Base-by-base conservation (phyloP, 495 filamentous ascomycete genomes). In the Hypoxylon subgilvum region DNA sequence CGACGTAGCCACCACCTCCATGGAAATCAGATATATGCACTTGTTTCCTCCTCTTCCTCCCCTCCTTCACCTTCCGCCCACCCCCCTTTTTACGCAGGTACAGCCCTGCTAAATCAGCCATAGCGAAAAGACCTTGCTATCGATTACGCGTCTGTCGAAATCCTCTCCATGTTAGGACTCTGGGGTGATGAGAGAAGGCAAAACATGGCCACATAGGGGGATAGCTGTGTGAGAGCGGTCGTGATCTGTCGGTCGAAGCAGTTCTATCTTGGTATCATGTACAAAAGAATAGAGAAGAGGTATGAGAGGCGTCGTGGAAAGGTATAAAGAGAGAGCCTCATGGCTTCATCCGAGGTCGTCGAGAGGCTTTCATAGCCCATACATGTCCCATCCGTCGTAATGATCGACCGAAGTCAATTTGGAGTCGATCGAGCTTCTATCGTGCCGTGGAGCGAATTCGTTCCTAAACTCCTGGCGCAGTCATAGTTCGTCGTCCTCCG, bases 401-500 rank as follows among this genome's bases (percentile, higher is more conserved):
- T 71, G 59, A 50, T 75, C 72, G 28, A 34, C 64, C 19, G 45
- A 65, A 7, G 41, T 49, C 31, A 31, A 35, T 13, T 32, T 41
- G 22, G 36, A 54, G 16, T 53, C 46, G 42, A 41, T 55, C 56
- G 32, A 66, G 40, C 23, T 55, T 30, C 52, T 35, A 36, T 65
- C 44, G 39, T 66, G 61, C 35, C 55, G 59, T n/a, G 75, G 74
- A 38, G 69, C 66, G 68, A 74, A 81, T 74, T 90, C 86, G 22
- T 76, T 78, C 59, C 86, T 79, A 14, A 89, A 68, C 67, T 89
- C 87, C 64, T 83, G 70, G 3, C 82, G 77, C 35, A 91, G 88
- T 96, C 90, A 96, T 72, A 97, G 79, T 73, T 96, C 92, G 68
- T 96, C 92, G 63, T 97, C 92, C 45, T 96, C 92, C 43, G 40